Base-by-base conservation (phyloP, 164 flowering plant genomes). In the Houttuynia cordata region DNA sequence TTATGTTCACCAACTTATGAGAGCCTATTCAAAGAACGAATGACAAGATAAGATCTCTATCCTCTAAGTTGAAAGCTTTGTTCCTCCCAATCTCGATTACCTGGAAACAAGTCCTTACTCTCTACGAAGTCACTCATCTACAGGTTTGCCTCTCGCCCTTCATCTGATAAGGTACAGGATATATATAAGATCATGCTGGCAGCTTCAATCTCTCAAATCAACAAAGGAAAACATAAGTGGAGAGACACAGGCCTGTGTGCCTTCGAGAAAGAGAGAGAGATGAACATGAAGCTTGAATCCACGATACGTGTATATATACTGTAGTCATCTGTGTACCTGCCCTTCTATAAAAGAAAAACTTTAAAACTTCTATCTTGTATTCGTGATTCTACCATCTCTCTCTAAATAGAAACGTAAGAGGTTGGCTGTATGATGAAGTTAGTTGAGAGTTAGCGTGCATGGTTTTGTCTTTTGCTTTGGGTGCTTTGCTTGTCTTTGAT, bases 111-210 rank as follows among this genome's bases (percentile, higher is more conserved):
- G 37, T 30, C 37, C 37, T 30, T 30, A 30, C 37, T 30, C 4
- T 30, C 37, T 6, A 30, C 2, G 37, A 6, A 30, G 37, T 30
- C 37, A 30, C 37, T 30, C 37, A 30, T 30, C n/a, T 15, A 14
- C 15, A 23, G 23, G 34, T 23, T 4, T 54, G 51, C 15, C 18
- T n/a, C 57, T 19, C 0, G 3, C 58, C 12, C n/a, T 56, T 24
- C 39, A 24, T 56, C 58, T 10, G 24, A 30, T 30, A 23, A 30
- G 24, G 6, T 30, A 2, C 37, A 30, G 37, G 37, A 30, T 6
- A 30, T 30, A 6, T 20, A 79, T 76, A 83, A 83, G 87, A 83
- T 83, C 87, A 83, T 80, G 87, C 87, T 83, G 87, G 87, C 87
- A 83, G 87, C 87, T 80, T 83, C 83, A 83, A 70, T 62, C 83